A percentile compares a stretch with the other conserved stretches of the same genome.
Evolutionary conservation across 495 filamentous ascomycete genomes (phyloP).

Genomic region (Aspergillus steynii): DNA sequence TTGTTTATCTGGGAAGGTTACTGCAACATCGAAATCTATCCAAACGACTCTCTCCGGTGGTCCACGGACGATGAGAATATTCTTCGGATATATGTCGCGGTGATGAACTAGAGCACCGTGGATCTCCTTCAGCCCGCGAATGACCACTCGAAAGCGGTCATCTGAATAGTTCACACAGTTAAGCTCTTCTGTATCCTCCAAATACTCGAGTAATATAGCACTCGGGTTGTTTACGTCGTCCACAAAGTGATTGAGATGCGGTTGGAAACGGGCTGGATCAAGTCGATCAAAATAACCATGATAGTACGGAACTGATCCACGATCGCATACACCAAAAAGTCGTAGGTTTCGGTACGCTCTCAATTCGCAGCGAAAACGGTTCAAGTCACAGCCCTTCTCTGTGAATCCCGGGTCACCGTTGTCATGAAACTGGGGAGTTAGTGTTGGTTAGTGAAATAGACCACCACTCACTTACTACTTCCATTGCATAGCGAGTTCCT

Average conservation of each 20-base stretch:
- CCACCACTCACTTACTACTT: too few species aligned
- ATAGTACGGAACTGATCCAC: conserved; percentile 23
- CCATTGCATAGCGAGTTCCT: too few species aligned
- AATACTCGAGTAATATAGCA: conserved; percentile 4
- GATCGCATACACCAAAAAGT: conserved; percentile 19
- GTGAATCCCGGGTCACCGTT: conserved; percentile 22
- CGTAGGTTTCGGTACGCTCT: conserved; percentile 27
- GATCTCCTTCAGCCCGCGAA: conserved; percentile 1
- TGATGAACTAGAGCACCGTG: conserved; percentile 1
- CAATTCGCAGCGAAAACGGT: conserved; percentile 25
- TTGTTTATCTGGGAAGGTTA: background rate
- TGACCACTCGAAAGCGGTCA: background rate
- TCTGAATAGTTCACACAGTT: conserved; percentile 7
- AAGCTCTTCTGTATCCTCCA: background rate
- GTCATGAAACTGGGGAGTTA: conserved; percentile 3
- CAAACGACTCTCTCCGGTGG: background rate
- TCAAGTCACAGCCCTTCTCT: conserved; percentile 24
- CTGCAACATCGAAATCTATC: conserved; percentile 9
- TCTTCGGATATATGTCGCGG: conserved; percentile 6
- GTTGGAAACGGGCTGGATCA: background rate
- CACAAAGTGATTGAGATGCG: background rate
- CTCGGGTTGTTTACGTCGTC: background rate
- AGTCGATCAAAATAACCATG: conserved; percentile 20
- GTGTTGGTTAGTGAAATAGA: too few species aligned
- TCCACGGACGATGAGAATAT: conserved; percentile 1